phyloP scores from a whole-genome alignment of 2,329 filamentous ascomycete genomes.

The Alternaria postmessia region DNA sequence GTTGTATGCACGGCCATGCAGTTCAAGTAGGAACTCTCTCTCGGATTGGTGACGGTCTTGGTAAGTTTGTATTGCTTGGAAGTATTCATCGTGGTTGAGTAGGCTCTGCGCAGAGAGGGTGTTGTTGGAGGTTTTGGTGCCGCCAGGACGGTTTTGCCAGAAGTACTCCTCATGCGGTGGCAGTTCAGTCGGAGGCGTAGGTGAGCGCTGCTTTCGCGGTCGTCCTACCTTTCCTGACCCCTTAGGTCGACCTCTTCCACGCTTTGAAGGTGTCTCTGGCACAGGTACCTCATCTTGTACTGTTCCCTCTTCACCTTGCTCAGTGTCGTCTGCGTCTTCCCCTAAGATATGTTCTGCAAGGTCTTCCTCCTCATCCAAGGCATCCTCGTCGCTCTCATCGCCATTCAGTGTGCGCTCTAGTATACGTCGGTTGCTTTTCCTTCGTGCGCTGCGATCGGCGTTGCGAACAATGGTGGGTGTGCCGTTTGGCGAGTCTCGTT shows the following conservation, averaged over 20 bases:
- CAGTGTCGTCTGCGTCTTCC: constrained; percentile 56
- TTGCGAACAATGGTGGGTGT: constrained; percentile 74
- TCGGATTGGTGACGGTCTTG: constrained; percentile 75
- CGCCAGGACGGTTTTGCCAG: constrained; percentile 84
- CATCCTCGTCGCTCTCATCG: constrained; percentile 72
- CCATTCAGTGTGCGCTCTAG: constrained; percentile 74
- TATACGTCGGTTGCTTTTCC: constrained; percentile 81
- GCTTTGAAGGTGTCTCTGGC: constrained; percentile 65
- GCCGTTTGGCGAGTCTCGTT: constrained; percentile 43
- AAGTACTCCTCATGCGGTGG: constrained; percentile 93
- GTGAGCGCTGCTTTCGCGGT: constrained; percentile 71
- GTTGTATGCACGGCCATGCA: constrained; percentile 83
- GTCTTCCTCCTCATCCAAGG: constrained; percentile 70
- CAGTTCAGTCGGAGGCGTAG: constrained; percentile 81
- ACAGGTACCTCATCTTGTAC: constrained; percentile 39
- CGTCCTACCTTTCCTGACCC: constrained; percentile 53
- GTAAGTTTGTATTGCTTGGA: constrained; percentile 70
- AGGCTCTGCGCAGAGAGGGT: constrained; percentile 77
- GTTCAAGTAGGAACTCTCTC: constrained; percentile 72
- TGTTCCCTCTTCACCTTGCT: constrained; percentile 35
- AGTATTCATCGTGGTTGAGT: constrained; percentile 92
- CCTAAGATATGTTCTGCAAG: constrained; percentile 74
- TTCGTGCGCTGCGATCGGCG: constrained; percentile 83
- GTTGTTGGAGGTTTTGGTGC: constrained; percentile 85
- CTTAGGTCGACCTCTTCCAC: constrained; percentile 54